Conservation (phyloP, 345 rosid genomes). For the Rubroshorea leprosula region DNA sequence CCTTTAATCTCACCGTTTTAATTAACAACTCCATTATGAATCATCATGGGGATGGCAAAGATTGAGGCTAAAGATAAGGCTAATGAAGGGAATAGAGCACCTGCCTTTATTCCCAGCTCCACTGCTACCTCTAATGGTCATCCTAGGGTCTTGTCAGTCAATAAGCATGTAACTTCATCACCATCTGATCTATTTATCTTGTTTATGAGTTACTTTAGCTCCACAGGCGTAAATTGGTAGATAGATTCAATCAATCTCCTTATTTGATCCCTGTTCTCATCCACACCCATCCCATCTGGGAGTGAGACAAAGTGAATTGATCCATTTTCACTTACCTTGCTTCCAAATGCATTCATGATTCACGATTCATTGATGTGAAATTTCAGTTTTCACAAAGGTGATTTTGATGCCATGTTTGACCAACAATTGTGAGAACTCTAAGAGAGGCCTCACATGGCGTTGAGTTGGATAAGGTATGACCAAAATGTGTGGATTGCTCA, state of each 20-base stretch:
- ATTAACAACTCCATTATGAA: neutral
- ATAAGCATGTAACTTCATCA: neutral
- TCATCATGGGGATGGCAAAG: neutral
- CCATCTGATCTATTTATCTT: neutral
- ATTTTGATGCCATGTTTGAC: constrained; percentile 22
- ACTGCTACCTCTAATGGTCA: neutral
- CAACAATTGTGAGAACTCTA: constrained; percentile 22
- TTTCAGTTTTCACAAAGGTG: constrained; percentile 26
- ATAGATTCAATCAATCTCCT: neutral
- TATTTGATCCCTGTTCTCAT: neutral
- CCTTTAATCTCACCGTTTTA: constrained; percentile 10
- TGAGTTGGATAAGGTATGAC: constrained; percentile 44
- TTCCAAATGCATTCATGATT: neutral
- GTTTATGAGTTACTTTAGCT: constrained; percentile 14
- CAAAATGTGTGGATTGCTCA: constrained; percentile 28
- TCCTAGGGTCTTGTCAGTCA: neutral
- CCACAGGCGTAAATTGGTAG: neutral
- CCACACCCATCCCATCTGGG: neutral
- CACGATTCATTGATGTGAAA: neutral
- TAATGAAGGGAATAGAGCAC: neutral
- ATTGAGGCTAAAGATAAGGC: neutral
- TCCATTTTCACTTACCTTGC: neutral
- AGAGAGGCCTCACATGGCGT: constrained; percentile 43
- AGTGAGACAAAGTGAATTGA: neutral
- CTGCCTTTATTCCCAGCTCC: constrained; percentile 8